Conservation (phyloP, 2,329 filamentous ascomycete genomes). For the Cercospora berteroae region DNA sequence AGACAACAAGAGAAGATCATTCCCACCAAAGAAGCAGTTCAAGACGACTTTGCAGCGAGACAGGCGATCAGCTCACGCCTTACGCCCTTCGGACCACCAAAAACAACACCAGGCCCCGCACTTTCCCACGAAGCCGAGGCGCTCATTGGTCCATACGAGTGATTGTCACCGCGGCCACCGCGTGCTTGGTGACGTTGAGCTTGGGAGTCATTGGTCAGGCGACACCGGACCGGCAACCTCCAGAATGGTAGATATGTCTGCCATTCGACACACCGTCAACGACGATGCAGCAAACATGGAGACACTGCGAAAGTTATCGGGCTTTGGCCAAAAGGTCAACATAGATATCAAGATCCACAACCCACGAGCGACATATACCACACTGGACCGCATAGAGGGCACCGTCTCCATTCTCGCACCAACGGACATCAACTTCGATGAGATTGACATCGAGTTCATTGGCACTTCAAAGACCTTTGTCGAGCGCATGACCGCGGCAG, state of each 20-base stretch:
- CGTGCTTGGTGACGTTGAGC: constrained; percentile 5
- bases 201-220: constrained; percentile 12
- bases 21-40: background rate
- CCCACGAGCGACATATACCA: constrained; percentile 52
- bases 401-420: constrained; percentile 50
- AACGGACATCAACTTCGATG: constrained; percentile 57
- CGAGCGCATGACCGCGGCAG: constrained; percentile 53
- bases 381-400: constrained; percentile 57
- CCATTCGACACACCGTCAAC: constrained; percentile 9
- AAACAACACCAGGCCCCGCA: constrained; percentile 3
- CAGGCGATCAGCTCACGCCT: constrained; percentile 7
- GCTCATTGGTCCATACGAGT: constrained; percentile 7
- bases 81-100: constrained; percentile 5
- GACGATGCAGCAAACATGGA: constrained; percentile 28
- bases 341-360: constrained; percentile 46
- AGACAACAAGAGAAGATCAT: background rate
- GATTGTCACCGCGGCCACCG: background rate
- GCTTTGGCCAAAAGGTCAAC: constrained; percentile 38
- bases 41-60: background rate
- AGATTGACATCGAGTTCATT: constrained; percentile 58
- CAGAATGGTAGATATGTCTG: constrained; percentile 15
- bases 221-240: constrained; percentile 6
- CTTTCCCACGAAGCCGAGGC: constrained; percentile 2
- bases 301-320: constrained; percentile 27
- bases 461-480: constrained; percentile 55